phyloP scores from a whole-genome alignment of 805 yeast species.

The Suhomyces prunicola region DNA sequence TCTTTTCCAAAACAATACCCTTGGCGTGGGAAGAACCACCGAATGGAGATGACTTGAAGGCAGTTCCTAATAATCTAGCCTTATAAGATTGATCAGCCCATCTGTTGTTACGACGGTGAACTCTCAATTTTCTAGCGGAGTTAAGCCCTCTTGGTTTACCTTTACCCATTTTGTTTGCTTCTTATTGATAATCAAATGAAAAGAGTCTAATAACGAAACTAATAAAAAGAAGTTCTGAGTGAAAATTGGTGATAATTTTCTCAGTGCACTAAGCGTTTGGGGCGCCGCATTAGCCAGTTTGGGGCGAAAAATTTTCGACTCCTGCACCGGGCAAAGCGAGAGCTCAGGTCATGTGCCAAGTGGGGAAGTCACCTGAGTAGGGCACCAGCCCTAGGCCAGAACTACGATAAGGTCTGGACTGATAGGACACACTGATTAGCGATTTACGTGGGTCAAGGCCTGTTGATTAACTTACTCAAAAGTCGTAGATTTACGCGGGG shows the following conservation, averaged over 20 bases:
- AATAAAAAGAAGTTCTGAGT: slow-evolving; percentile 6
- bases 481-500: neutral
- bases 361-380: neutral
- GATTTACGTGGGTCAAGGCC: no score
- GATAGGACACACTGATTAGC: no score
- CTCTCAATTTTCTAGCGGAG: slow-evolving; percentile 99
- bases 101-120: slow-evolving; percentile 99
- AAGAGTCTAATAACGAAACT: slow-evolving; percentile 5
- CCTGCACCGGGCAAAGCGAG: neutral
- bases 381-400: neutral
- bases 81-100: slow-evolving; percentile 99
- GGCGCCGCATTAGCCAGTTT: neutral
- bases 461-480: no score
- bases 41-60: slow-evolving; percentile 99
- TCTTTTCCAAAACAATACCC: slow-evolving; percentile 99
- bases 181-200: slow-evolving; percentile 7
- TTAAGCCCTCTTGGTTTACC: slow-evolving; percentile 99
- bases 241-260: slow-evolving; percentile 7
- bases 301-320: neutral
- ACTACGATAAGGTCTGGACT: neutral
- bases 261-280: neutral
- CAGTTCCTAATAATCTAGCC: slow-evolving; percentile 98
- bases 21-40: slow-evolving; percentile 99
- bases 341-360: neutral
- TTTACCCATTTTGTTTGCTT: slow-evolving; percentile 76